Conservation (phyloP, 768 basidiomycete genomes). For the Stropharia rugosoannulata region DNA sequence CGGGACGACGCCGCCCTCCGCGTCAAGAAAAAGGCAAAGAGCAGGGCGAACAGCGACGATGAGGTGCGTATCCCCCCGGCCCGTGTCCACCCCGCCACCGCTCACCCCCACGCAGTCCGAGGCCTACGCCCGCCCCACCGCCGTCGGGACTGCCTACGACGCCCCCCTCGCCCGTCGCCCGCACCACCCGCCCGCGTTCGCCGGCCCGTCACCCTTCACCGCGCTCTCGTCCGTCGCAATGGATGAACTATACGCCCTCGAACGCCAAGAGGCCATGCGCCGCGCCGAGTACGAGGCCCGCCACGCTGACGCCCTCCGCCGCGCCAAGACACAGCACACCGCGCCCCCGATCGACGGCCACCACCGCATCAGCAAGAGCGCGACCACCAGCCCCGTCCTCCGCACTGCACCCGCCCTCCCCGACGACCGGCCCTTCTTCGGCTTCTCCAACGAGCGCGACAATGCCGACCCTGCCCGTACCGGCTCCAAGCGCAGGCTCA, state of each 20-base stretch:
- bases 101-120: conserved; percentile 36
- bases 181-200: conserved; percentile 17
- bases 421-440: conserved; percentile 42
- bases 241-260: conserved; percentile 87
- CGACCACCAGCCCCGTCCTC: conserved; percentile 63
- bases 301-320: conserved; percentile 62
- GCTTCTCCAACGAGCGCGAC: conserved; percentile 38
- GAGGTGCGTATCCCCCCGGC: conserved; percentile 56
- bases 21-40: conserved; percentile 76
- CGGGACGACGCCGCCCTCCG: conserved; percentile 28
- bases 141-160: conserved; percentile 42
- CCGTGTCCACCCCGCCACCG: conserved; percentile 6
- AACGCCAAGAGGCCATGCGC: conserved; percentile 79
- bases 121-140: conserved; percentile 59
- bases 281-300: conserved; percentile 85
- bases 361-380: conserved; percentile 53
- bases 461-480: conserved; percentile 11
- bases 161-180: conserved; percentile 33
- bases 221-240: conserved; percentile 76
- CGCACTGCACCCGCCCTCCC: conserved; percentile 30
- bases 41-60: conserved; percentile 78
- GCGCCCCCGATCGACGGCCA: conserved; percentile 21
- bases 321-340: conserved; percentile 67
- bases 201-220: conserved; percentile 52
- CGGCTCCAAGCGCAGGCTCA: conserved; percentile 42